Evolutionary conservation across 805 yeast species (phyloP).

Genomic region (Yamadazyma laniorum): DNA sequence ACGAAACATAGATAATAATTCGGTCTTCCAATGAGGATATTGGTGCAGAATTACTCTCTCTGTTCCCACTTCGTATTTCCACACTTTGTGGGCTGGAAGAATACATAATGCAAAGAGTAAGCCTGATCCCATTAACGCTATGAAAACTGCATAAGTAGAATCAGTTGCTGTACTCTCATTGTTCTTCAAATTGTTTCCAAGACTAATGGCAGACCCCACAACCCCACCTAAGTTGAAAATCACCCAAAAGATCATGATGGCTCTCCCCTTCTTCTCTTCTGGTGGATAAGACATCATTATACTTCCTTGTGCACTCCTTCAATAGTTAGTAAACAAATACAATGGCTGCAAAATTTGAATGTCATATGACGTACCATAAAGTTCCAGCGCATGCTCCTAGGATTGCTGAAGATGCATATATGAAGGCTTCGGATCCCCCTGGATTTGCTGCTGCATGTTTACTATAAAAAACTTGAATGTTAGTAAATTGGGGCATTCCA

Average conservation of each 20-base stretch:
- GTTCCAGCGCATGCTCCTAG: slow-evolving; percentile 54
- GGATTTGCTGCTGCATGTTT: slow-evolving; percentile 24
- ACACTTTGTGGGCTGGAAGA: slow-evolving; percentile 37
- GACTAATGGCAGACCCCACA: slow-evolving; percentile 56
- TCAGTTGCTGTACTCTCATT: slow-evolving; percentile 39
- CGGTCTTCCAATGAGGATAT: slow-evolving; percentile 47
- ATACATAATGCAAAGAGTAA: slow-evolving; percentile 42
- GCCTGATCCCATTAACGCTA: slow-evolving; percentile 51
- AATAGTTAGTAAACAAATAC: slow-evolving; percentile 20
- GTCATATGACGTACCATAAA: slow-evolving; percentile 38
- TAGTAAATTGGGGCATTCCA: too few relatives aligned
- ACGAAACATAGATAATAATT: slow-evolving; percentile 24
- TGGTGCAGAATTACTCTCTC: slow-evolving; percentile 35
- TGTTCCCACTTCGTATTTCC: slow-evolving; percentile 14
- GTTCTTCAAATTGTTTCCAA: slow-evolving; percentile 47
- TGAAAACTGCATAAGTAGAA: slow-evolving; percentile 54
- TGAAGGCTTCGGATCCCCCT: slow-evolving; percentile 48
- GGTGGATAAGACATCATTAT: slow-evolving; percentile 56
- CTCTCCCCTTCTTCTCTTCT: slow-evolving; percentile 50
- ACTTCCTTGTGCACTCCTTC: slow-evolving; percentile 51
- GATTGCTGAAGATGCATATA: slow-evolving; percentile 54
- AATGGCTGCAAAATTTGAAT: background rate
- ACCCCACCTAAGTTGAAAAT: slow-evolving; percentile 62
- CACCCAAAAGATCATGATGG: slow-evolving; percentile 57
- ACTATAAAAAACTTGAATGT: slow-evolving; percentile 25